Base-by-base conservation (phyloP, 257 asterid species). In the Solanum infundibuliforme region DNA sequence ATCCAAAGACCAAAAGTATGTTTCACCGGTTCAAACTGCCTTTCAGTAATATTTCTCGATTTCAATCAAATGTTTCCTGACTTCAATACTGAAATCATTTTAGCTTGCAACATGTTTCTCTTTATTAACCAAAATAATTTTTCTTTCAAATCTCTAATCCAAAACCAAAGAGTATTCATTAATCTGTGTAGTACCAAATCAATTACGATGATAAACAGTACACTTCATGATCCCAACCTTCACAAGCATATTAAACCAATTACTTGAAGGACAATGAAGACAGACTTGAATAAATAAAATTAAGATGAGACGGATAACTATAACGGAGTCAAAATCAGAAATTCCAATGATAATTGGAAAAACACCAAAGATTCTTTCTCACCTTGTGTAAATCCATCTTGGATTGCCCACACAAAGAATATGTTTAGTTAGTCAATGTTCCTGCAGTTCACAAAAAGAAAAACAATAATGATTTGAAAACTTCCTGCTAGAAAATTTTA, bases 341-440 rank as follows among this genome's bases (percentile, higher is more conserved):
- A 77, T 39, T 23, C 25, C 85, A 14, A 43, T 79, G n/a, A 79
- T 43, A 79, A 39, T 75, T 31, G 2, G 27, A 9, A 84, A 8
- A 85, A 25, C 31, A 85, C 41, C 39, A 27, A 25, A 25, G 11
- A 66, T n/a, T 38, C 10, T 68, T n/a, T 66, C 43, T 68, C 62
- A 85, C 87, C 87, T 85, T 85, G 62, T 27, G 38, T 36, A 36
- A 9, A 3, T 85, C 87, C 87, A 85, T 85, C 65, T 85, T 31
- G 75, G 66, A 62, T 85, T 65, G 29, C 66, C 25, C 8, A 0
- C 48, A 31, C 29, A 39, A 21, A 6, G 3, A 85, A 21, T 38
- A 66, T 66, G 43, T 85, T 85, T n/a, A 65, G 62, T 58, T 36
- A 31, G 79, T 65, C 39, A 38, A 65, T 84, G 35, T 8, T 66